Base-by-base conservation (phyloP, 1,284 basidiomycete species). In the Moniliella sp. region DNA sequence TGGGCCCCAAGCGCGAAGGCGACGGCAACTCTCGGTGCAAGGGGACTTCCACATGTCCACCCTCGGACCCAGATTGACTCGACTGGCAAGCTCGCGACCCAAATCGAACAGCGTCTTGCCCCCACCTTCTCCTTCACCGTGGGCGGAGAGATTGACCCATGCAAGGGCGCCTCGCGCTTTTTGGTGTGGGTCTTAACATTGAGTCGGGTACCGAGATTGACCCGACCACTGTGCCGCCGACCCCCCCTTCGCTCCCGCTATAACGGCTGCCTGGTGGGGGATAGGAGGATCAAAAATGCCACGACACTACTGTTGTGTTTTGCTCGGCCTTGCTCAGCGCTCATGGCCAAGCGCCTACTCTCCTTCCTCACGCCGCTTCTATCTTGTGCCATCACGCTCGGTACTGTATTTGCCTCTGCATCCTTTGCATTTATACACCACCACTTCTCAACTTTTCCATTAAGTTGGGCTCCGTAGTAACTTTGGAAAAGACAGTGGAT, bases 121-220 rank as follows among this genome's bases (percentile, higher is more conserved):
- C 91, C 91, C 5, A 75, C 80, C 8, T 93, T 99, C 57, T 75
- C 81, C 3, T 86, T 99, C 69, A 66, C 88, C 47, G 75, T n/a
- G n/a, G n/a, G 17, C 25, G 18, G 14, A 42, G 31, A 29, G 35
- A 30, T 31, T 13, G 8, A 9, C 19, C 31, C 11, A 33, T 18
- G 25, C 15, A 46, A 84, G 81, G 83, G 81, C 64, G 68, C 80
- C 25, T 77, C 80, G 33, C 86, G 86, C 65, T n/a, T 78, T n/a
- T 93, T 42, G 88, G 88, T 41, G 74, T 94, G 9, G 86, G 84
- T 63, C 78, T 94, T 61, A 82, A 83, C 77, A 79, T 94, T 48
- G 86, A 94, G 69, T 46, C 43, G 15, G 48, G 43, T 11, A 37
- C 43, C 27, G 41, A 49, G 4, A 44, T 54, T 37, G 55, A 57